Conservation (phyloP, 2,329 filamentous ascomycete genomes). For the Sordariomycetes sp. region DNA sequence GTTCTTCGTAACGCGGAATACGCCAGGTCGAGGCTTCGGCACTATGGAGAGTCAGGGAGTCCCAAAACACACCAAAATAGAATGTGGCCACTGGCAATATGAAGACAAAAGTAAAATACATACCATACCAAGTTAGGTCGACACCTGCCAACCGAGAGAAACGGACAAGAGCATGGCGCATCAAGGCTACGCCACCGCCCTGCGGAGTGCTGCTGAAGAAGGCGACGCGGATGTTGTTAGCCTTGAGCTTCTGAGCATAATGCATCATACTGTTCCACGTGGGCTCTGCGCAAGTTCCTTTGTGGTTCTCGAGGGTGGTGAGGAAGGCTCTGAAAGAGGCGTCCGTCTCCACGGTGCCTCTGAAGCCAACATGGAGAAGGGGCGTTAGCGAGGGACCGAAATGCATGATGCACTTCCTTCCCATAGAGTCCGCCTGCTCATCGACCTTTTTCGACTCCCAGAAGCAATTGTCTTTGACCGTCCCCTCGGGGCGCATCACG, state of each 20-base stretch:
- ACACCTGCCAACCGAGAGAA: slow-evolving; percentile 59
- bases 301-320: slow-evolving; percentile 45
- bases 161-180: slow-evolving; percentile 70
- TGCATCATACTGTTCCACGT: slow-evolving; percentile 60
- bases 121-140: slow-evolving; percentile 64
- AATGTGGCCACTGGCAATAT: no score
- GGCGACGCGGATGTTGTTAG: slow-evolving; percentile 57
- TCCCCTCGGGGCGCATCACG: slow-evolving; percentile 43
- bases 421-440: slow-evolving; percentile 75
- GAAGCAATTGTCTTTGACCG: slow-evolving; percentile 16
- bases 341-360: slow-evolving; percentile 64
- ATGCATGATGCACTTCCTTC: slow-evolving; percentile 68
- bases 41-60: slow-evolving; percentile 31
- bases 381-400: slow-evolving; percentile 67
- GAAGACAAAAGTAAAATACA: slow-evolving; percentile 11
- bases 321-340: slow-evolving; percentile 55
- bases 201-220: slow-evolving; percentile 77
- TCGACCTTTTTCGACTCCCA: slow-evolving; percentile 56
- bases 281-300: slow-evolving; percentile 45
- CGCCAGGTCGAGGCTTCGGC: slow-evolving; percentile 68
- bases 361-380: slow-evolving; percentile 56
- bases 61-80: neutral
- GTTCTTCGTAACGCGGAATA: slow-evolving; percentile 79
- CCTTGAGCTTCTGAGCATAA: slow-evolving; percentile 53
- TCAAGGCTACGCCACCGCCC: slow-evolving; percentile 73